These are phyloP conservation scores for Apiospora saccharicola DNA, from an alignment of 2,329 filamentous ascomycete genomes.

Conservation along the genomic window DNA sequence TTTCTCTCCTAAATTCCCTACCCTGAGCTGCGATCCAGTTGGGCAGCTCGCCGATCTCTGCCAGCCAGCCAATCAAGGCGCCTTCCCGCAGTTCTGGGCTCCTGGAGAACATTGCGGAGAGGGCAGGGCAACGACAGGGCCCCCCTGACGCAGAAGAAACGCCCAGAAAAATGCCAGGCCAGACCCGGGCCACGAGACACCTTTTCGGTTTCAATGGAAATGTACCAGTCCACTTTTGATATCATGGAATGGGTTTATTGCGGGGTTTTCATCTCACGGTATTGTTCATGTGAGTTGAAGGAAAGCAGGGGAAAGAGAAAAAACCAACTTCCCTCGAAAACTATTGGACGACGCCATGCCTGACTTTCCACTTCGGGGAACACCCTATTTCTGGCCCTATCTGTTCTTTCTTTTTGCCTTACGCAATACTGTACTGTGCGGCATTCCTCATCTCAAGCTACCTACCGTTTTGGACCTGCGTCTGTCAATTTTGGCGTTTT, in stretches of 20 bases:
- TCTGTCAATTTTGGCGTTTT: neutral
- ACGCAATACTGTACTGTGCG: slow-evolving; percentile 3
- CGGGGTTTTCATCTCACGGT: slow-evolving; percentile 16
- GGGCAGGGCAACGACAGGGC: neutral
- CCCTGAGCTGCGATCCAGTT: neutral
- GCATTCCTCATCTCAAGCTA: neutral
- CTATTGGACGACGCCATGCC: neutral
- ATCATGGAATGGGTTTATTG: slow-evolving; percentile 8
- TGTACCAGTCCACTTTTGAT: slow-evolving; percentile 14
- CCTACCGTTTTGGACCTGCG: slow-evolving; percentile 5
- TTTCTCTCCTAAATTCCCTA: neutral
- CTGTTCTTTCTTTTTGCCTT: neutral
- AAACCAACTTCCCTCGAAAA: neutral
- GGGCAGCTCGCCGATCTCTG: neutral
- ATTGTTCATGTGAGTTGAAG: slow-evolving; percentile 19
- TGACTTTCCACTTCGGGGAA: slow-evolving; percentile 13
- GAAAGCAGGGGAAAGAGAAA: slow-evolving; percentile 5
- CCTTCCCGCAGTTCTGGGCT: slow-evolving; percentile 17
- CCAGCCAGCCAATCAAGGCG: slow-evolving; percentile 2
- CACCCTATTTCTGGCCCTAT: slow-evolving; percentile 21
- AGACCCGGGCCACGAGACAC: slow-evolving; percentile 19
- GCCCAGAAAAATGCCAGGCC: slow-evolving; percentile 16
- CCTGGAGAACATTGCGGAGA: slow-evolving; percentile 22
- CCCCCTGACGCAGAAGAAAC: slow-evolving; percentile 3
- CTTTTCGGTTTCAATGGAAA: slow-evolving; percentile 3